Conservation (phyloP, 768 basidiomycete species). For the Amanita rubescens region DNA sequence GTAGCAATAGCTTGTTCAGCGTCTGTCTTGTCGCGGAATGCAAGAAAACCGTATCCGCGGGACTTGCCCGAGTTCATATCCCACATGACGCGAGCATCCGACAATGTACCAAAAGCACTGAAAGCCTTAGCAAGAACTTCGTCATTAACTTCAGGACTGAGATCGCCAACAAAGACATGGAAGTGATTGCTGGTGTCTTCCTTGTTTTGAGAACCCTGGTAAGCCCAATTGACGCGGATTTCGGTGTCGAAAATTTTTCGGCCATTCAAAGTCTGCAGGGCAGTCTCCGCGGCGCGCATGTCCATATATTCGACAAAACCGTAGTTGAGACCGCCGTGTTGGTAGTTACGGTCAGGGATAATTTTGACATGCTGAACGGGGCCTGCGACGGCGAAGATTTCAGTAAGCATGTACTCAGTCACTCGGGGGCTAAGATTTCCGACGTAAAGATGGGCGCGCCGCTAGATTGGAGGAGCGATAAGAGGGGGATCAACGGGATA, state of each 20-base stretch:
- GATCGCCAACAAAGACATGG: constrained; percentile 99
- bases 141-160: constrained; percentile 97
- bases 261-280: constrained; percentile 96
- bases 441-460: constrained; percentile 96
- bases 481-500: constrained; percentile 11
- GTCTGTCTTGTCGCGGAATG: constrained; percentile 98
- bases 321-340: constrained; percentile 98
- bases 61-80: constrained; percentile 99
- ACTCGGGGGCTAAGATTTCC: constrained; percentile 97
- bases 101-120: constrained; percentile 92
- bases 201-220: constrained; percentile 97
- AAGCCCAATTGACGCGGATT: constrained; percentile 99
- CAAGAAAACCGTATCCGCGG: constrained; percentile 96
- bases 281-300: constrained; percentile 98
- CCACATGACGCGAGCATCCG: constrained; percentile 99
- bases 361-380: constrained; percentile 99
- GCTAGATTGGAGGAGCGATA: constrained; percentile 33
- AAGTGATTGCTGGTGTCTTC: constrained; percentile 97
- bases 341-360: constrained; percentile 98
- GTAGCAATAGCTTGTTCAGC: constrained; percentile 99
- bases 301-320: constrained; percentile 99
- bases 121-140: constrained; percentile 96
- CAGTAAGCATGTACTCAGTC: constrained; percentile 98
- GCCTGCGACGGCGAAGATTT: constrained; percentile 94
- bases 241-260: constrained; percentile 99